A percentile compares a stretch with the other conserved stretches of the same genome.
phyloP scores from a whole-genome alignment of 2,329 filamentous ascomycete genomes.

The Colletotrichum lupini region DNA sequence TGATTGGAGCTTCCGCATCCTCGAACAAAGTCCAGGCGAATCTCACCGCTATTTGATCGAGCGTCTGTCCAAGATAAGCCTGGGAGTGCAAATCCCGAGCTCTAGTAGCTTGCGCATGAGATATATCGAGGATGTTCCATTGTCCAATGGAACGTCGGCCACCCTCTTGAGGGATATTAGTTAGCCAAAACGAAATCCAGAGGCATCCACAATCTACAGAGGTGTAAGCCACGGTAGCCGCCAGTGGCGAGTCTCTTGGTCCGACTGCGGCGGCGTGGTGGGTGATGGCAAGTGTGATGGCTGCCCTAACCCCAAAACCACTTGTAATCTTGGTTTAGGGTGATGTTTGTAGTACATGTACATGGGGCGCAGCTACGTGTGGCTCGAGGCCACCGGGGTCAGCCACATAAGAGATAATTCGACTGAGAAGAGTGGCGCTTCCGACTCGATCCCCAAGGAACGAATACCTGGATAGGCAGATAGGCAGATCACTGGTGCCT shows the following conservation, averaged over 20 bases:
- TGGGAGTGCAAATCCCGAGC: background rate
- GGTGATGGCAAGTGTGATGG: background rate
- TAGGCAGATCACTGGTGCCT: background rate
- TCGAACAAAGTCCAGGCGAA: background rate
- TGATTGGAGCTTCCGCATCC: background rate
- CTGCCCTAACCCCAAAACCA: slow-evolving; percentile 20
- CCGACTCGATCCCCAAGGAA: too few species aligned
- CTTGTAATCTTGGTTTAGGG: slow-evolving; percentile 9
- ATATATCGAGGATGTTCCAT: background rate
- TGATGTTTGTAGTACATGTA: background rate
- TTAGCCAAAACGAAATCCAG: slow-evolving; percentile 6
- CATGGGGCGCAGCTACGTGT: background rate
- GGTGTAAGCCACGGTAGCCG: slow-evolving; percentile 1
- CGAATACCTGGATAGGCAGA: background rate
- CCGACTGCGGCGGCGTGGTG: background rate
- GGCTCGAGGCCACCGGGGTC: background rate
- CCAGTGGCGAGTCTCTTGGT: slow-evolving; percentile 4
- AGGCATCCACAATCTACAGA: background rate
- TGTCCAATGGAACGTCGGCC: background rate
- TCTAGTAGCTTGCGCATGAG: background rate
- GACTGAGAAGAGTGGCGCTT: background rate
- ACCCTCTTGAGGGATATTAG: background rate
- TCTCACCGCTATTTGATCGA: slow-evolving; percentile 30
- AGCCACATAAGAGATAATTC: slow-evolving; percentile 17
- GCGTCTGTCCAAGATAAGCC: slow-evolving; percentile 3